Base-by-base conservation (phyloP, 1,284 basidiomycete species). In the Coniophora puteana region DNA sequence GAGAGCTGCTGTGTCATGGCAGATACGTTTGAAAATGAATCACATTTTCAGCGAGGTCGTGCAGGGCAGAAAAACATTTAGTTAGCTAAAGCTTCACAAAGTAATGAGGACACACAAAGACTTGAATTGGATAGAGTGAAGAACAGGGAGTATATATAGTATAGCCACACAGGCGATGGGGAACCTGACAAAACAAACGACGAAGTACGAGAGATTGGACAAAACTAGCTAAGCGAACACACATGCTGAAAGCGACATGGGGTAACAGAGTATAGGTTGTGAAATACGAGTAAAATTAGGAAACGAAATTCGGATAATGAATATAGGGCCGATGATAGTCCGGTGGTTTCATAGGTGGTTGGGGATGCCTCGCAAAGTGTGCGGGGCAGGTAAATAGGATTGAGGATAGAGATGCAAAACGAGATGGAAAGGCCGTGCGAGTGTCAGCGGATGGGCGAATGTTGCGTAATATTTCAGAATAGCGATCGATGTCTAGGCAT, bases 191-290 rank as follows among this genome's bases (percentile, higher is more conserved):
- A 44, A 44, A 60, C 62, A 61, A 61, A 59, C 59, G 57, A 54
- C 57, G 59, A 53, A 49, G 54, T 47, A 63, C 45, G 48, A 20
- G 21, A 20, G 18, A 20, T 7, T 5, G 17, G 33, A 35, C 33
- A 35, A 35, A 35, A 35, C 33, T 14, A 20, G 5, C 13, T 35
- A 21, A 5, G 23, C 5, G 33, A 54, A 49, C 49, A 55, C 57
- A 48, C 58, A 64, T 59, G 59, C 63, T 62, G 61, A 59, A 55
- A 60, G 62, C 58, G 55, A 63, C 60, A 43, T 43, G 31, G 57
- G 61, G 58, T 60, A 64, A 64, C 59, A 13, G 41, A 42, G 40
- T 23, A 42, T 22, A 61, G 43, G 59, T 41, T 46, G 42, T 54
- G 54, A 49, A 35, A 39, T 45, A 35, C 53, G 46, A 48, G 43